Evolutionary conservation across 306 rosid genomes (phyloP).

Genomic region (Quercus rubra): DNA sequence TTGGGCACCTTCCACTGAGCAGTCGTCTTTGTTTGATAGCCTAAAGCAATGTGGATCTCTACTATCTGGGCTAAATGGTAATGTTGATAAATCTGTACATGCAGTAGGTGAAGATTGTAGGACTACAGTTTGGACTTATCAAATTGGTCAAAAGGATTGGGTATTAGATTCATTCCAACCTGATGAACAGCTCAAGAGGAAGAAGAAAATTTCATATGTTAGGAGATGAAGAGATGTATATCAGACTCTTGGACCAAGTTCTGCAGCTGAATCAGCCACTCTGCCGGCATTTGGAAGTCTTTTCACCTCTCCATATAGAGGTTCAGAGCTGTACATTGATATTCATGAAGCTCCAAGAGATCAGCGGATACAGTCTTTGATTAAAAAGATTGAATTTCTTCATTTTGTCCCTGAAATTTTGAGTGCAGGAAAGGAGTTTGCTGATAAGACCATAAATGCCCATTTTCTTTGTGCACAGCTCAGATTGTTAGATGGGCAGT

Average conservation of each 20-base stretch:
- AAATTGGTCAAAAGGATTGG: conserved; percentile 51
- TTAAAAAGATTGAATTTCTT: conserved; percentile 49
- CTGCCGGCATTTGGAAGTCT: conserved; percentile 90
- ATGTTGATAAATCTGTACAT: conserved; percentile 55
- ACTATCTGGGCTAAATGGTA: too few species aligned
- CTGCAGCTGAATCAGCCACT: conserved; percentile 61
- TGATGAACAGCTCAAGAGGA: conserved; percentile 63
- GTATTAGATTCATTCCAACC: conserved; percentile 77
- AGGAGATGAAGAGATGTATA: conserved; percentile 60
- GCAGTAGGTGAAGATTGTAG: conserved; percentile 73
- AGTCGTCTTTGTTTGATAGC: conserved; percentile 29
- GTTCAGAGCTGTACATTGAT: conserved; percentile 62
- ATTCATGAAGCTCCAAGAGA: conserved; percentile 56
- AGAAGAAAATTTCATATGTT: conserved; percentile 61
- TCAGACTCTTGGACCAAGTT: conserved; percentile 68
- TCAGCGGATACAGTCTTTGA: conserved; percentile 47
- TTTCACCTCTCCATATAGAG: conserved; percentile 73
- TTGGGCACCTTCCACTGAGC: conserved; percentile 70
- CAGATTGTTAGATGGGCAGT: conserved; percentile 83
- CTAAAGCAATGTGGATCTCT: conserved; percentile 64
- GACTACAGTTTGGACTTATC: conserved; percentile 87
- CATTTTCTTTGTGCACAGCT: conserved; percentile 86
- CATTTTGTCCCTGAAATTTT: conserved; percentile 69
- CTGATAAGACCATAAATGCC: conserved; percentile 44
- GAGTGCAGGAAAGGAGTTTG: conserved; percentile 55